Percentiles rank a stretch among this genome's conserved stretches.
These are phyloP conservation scores for Vigna nakashimae DNA, from an alignment of 306 rosid genomes.

Conservation along the genomic window DNA sequence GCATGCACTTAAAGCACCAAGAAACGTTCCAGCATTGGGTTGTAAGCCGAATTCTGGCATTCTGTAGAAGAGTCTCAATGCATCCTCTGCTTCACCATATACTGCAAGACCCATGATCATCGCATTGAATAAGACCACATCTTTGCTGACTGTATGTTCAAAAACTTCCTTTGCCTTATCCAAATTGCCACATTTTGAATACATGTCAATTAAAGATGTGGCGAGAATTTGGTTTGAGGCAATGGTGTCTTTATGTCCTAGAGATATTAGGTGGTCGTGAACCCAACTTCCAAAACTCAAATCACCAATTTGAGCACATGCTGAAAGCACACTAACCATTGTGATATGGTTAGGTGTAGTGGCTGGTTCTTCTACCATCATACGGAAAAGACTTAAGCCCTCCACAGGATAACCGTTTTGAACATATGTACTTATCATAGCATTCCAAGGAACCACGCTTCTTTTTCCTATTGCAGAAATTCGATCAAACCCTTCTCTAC, in stretches of 20 bases:
- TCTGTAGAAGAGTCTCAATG: slow-evolving; percentile 57
- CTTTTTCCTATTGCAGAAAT: slow-evolving; percentile 52
- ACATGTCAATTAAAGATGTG: slow-evolving; percentile 71
- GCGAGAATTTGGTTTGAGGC: slow-evolving; percentile 69
- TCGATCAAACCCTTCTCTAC: slow-evolving; percentile 53
- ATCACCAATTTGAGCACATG: slow-evolving; percentile 74
- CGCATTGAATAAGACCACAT: slow-evolving; percentile 66
- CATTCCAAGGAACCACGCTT: slow-evolving; percentile 66
- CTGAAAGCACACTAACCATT: slow-evolving; percentile 71
- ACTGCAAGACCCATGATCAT: slow-evolving; percentile 78
- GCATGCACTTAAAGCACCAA: slow-evolving; percentile 68
- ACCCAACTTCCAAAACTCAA: slow-evolving; percentile 66
- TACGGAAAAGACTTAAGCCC: slow-evolving; percentile 56
- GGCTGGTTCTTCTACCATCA: slow-evolving; percentile 51
- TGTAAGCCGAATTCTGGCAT: slow-evolving; percentile 55
- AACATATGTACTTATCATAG: slow-evolving; percentile 64
- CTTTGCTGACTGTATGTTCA: slow-evolving; percentile 57
- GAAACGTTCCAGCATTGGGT: slow-evolving; percentile 62
- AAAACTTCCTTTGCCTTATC: slow-evolving; percentile 67
- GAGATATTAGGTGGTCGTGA: slow-evolving; percentile 52
- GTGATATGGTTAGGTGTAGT: slow-evolving; percentile 64
- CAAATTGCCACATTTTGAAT: slow-evolving; percentile 68
- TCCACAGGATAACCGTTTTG: slow-evolving; percentile 65
- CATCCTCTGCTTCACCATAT: slow-evolving; percentile 64
- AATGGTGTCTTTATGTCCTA: slow-evolving; percentile 52